Evolutionary conservation across 2,329 filamentous ascomycete species (phyloP).

Genomic region (Fusarium solani-melongenae): DNA sequence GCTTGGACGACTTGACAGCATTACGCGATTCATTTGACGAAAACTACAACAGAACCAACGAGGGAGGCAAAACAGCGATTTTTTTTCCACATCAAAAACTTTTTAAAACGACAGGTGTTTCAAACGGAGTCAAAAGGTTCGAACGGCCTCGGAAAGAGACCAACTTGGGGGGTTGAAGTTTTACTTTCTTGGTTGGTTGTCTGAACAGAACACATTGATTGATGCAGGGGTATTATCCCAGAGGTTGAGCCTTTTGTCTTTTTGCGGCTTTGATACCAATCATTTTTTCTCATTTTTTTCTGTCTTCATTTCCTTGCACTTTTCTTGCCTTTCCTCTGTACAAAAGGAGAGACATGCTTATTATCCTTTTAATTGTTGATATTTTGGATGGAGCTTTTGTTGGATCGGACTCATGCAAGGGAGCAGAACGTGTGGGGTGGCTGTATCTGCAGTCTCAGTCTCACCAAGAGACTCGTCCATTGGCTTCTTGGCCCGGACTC

Average conservation of each 20-base stretch:
- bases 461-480: conserved; percentile 20
- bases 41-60: conserved; percentile 34
- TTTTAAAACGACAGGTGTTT: conserved; percentile 26
- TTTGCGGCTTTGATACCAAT: conserved; percentile 37
- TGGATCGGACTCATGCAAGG: conserved; percentile 31
- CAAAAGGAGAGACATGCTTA: conserved; percentile 20
- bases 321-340: conserved; percentile 16
- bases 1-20: conserved; percentile 14
- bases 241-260: conserved; percentile 9
- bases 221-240: conserved; percentile 30
- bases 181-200: conserved; percentile 37
- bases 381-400: conserved; percentile 28
- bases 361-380: conserved; percentile 31
- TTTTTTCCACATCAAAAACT: conserved; percentile 20
- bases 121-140: conserved; percentile 37
- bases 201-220: conserved; percentile 27
- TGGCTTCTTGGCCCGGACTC: conserved; percentile 29
- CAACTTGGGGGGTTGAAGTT: conserved; percentile 13
- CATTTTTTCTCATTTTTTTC: not conserved
- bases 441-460: conserved; percentile 30
- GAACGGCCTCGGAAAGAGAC: conserved; percentile 18
- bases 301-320: not conserved
- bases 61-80: conserved; percentile 36
- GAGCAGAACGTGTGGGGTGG: conserved; percentile 29
- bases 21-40: conserved; percentile 13